Conservation (phyloP, 2,329 filamentous ascomycete genomes). For the Cladosporium sphaerospermum region DNA sequence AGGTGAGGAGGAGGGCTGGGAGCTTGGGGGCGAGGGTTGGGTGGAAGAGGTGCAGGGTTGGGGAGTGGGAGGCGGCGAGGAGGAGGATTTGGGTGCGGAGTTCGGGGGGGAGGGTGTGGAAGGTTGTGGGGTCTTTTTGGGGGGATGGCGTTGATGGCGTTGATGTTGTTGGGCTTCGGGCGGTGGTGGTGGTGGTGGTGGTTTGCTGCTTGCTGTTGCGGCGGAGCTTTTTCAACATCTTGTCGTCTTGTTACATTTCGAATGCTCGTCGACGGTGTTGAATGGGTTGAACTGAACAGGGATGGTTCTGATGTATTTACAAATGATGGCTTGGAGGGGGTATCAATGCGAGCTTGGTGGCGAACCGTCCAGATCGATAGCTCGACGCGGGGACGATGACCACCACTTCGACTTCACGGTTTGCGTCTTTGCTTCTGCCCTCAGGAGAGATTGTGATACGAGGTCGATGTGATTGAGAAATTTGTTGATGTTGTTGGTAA, state of each 20-base stretch:
- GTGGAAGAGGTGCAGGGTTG: conserved; percentile 10
- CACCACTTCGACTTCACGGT: no score
- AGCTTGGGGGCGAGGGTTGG: neutral
- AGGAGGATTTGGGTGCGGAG: conserved; percentile 27
- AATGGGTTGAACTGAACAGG: no score
- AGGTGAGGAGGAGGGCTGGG: conserved; percentile 23
- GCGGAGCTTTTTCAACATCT: conserved; percentile 17
- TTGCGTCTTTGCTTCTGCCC: no score
- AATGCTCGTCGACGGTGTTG: no score
- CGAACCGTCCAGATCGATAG: no score
- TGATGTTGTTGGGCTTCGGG: conserved; percentile 4
- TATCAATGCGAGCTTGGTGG: no score
- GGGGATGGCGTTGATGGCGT: neutral
- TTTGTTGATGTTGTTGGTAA: no score
- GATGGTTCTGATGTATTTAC: no score
- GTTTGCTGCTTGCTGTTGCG: conserved; percentile 16
- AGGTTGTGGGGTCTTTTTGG: conserved; percentile 11
- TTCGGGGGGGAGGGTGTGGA: conserved; percentile 28
- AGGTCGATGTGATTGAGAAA: no score
- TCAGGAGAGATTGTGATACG: no score
- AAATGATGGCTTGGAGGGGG: no score
- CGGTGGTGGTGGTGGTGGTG: neutral
- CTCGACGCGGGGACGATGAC: no score
- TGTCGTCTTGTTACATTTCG: neutral
- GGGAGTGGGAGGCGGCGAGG: conserved; percentile 14